Evolutionary conservation across 2,329 filamentous ascomycete species (phyloP).

Genomic region (Whalleya microplaca): DNA sequence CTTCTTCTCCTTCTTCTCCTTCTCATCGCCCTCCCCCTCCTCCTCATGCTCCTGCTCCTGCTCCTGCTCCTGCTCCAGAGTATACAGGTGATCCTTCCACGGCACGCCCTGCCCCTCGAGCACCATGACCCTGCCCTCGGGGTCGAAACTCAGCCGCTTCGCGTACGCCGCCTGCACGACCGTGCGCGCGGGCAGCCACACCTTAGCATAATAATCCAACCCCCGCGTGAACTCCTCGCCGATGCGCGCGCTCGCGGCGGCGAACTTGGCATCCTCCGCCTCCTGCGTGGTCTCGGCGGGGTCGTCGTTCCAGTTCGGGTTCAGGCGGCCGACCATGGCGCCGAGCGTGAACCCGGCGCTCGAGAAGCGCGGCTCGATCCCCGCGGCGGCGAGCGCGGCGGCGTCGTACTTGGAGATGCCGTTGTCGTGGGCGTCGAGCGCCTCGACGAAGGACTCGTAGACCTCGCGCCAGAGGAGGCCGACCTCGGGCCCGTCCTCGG

Average conservation of each 20-base stretch:
- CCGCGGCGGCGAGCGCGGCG: constrained; percentile 67
- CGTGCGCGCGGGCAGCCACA: constrained; percentile 87
- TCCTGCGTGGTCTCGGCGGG: constrained; percentile 65
- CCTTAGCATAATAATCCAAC: constrained; percentile 72
- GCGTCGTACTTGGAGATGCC: constrained; percentile 84
- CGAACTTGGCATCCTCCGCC: constrained; percentile 81
- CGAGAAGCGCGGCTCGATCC: constrained; percentile 80
- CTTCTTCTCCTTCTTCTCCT: constrained; percentile 50
- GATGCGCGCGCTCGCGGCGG: constrained; percentile 77
- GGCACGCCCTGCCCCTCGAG: constrained; percentile 78
- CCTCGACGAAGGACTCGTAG: constrained; percentile 92
- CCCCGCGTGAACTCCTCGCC: constrained; percentile 86
- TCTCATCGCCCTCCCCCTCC: constrained; percentile 50
- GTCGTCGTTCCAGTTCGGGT: constrained; percentile 80
- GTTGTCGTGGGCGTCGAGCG: constrained; percentile 97
- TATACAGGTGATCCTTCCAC: constrained; percentile 97
- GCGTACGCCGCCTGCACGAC: constrained; percentile 78
- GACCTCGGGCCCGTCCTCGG: constrained; percentile 68
- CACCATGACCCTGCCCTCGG: constrained; percentile 79
- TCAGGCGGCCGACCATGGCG: constrained; percentile 79
- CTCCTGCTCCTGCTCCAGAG: constrained; percentile 69
- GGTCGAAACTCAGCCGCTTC: constrained; percentile 68
- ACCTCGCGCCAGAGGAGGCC: constrained; percentile 82
- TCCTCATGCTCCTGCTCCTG: no score
- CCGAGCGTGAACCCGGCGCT: constrained; percentile 83